Conservation (phyloP, 495 filamentous ascomycete species). For the Annulohypoxylon moriforme region DNA sequence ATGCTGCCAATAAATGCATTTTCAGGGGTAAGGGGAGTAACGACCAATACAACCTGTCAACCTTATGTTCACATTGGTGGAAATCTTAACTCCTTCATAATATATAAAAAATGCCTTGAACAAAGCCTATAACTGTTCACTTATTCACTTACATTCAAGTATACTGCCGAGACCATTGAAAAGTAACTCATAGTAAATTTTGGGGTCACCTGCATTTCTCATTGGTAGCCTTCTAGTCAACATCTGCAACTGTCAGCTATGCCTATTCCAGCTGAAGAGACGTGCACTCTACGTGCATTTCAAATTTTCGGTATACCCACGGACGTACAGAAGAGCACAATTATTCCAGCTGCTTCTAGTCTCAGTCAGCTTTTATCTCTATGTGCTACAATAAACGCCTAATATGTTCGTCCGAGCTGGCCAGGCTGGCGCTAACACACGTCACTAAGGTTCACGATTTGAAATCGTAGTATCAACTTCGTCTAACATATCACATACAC, state of each 20-base stretch:
- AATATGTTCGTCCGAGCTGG: neutral
- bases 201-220: neutral
- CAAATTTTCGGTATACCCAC: neutral
- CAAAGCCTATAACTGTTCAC: neutral
- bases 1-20: neutral
- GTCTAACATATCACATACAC: neutral
- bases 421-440: neutral
- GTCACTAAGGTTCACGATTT: constrained; percentile 8
- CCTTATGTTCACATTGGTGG: neutral
- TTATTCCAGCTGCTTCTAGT: constrained; percentile 4
- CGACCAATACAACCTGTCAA: constrained; percentile 3
- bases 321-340: neutral
- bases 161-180: neutral
- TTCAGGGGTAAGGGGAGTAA: constrained; percentile 5
- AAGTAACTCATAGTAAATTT: neutral
- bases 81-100: neutral
- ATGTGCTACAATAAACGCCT: neutral
- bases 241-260: neutral
- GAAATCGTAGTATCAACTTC: neutral
- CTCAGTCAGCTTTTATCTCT: neutral
- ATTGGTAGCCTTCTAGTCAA: neutral
- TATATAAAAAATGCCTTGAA: neutral
- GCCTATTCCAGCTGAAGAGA: neutral
- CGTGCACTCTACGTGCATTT: neutral
- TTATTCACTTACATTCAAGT: neutral